Percentiles rank a stretch among this genome's conserved stretches.
Conservation (phyloP, 2,329 filamentous ascomycete genomes). For the Gnomoniopsis sp. region DNA sequence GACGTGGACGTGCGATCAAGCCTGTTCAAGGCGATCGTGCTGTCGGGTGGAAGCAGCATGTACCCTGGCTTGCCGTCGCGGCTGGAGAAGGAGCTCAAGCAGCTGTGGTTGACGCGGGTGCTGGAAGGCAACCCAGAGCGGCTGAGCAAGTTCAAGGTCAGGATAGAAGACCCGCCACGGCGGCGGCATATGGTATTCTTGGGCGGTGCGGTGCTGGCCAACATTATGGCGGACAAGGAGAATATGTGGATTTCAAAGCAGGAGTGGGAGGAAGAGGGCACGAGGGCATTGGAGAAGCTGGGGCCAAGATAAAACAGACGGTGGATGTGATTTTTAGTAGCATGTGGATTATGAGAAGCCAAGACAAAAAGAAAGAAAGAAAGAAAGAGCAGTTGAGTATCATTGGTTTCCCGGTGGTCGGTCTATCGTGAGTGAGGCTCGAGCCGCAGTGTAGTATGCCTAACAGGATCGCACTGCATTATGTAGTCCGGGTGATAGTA, state of each 20-base stretch:
- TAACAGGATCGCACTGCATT: too few species aligned
- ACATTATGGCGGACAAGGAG: constrained; percentile 99
- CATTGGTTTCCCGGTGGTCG: too few species aligned
- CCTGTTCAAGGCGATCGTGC: constrained; percentile 94
- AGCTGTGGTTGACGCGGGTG: constrained; percentile 93
- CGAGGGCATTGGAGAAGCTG: constrained; percentile 83
- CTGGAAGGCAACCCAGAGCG: constrained; percentile 89
- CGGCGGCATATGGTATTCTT: constrained; percentile 99
- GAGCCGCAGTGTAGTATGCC: too few species aligned
- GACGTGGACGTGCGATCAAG: constrained; percentile 93
- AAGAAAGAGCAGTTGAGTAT: neutral
- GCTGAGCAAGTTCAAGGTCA: constrained; percentile 97
- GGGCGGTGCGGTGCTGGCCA: constrained; percentile 91
- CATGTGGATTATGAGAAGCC: neutral
- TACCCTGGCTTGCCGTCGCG: constrained; percentile 93
- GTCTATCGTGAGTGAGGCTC: too few species aligned
- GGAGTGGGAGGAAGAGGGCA: constrained; percentile 94
- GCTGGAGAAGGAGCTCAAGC: constrained; percentile 97
- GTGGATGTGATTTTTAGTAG: constrained; percentile 9
- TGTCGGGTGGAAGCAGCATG: constrained; percentile 98
- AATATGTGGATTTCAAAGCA: constrained; percentile 98
- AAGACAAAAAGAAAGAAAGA: neutral
- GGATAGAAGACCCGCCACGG: constrained; percentile 95
- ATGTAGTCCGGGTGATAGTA: too few species aligned
- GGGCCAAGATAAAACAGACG: constrained; percentile 66